Percentiles rank a stretch among this genome's conserved stretches.
These are phyloP conservation scores for Chimonanthus praecox DNA, from an alignment of 164 flowering plant genomes.

Conservation along the genomic window DNA sequence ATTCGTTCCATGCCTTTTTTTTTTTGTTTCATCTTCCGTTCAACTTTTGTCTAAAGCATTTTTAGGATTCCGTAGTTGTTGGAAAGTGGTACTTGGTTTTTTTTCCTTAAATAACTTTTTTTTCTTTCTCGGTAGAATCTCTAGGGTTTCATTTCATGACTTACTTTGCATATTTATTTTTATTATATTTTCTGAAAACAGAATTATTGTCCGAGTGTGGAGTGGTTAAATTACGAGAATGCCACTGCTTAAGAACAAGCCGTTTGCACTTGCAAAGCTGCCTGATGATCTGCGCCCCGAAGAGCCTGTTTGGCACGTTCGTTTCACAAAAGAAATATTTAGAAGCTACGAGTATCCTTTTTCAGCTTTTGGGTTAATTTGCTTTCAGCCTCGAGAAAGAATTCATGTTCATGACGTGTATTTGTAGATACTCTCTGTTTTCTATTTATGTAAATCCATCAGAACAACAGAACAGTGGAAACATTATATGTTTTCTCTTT, in stretches of 20 bases:
- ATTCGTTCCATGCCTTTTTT: background rate
- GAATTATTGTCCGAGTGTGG: background rate
- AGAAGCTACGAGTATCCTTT: conserved; percentile 16
- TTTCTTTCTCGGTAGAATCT: too few relatives aligned
- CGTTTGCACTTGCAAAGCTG: conserved; percentile 1
- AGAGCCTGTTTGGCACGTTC: conserved; percentile 8
- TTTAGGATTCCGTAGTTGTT: too few relatives aligned
- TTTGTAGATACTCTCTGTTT: too few relatives aligned
- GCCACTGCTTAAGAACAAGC: conserved; percentile 12
- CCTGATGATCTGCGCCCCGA: conserved; percentile 8
- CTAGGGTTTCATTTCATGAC: too few relatives aligned
- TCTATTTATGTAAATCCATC: too few relatives aligned
- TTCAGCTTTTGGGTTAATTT: background rate
- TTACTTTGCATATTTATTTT: too few relatives aligned
- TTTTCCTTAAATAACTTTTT: too few relatives aligned
- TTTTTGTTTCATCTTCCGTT: background rate
- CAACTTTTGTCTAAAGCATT: too few relatives aligned
- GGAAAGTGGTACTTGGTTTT: background rate
- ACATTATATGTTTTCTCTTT: too few relatives aligned
- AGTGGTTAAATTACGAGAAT: background rate
- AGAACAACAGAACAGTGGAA: too few relatives aligned
- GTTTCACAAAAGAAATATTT: conserved; percentile 16
- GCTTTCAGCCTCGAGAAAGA: background rate
- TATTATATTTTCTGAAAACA: background rate
- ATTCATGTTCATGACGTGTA: too few relatives aligned